Base-by-base conservation (phyloP, 495 filamentous ascomycete species). In the Aspergillus campestris region DNA sequence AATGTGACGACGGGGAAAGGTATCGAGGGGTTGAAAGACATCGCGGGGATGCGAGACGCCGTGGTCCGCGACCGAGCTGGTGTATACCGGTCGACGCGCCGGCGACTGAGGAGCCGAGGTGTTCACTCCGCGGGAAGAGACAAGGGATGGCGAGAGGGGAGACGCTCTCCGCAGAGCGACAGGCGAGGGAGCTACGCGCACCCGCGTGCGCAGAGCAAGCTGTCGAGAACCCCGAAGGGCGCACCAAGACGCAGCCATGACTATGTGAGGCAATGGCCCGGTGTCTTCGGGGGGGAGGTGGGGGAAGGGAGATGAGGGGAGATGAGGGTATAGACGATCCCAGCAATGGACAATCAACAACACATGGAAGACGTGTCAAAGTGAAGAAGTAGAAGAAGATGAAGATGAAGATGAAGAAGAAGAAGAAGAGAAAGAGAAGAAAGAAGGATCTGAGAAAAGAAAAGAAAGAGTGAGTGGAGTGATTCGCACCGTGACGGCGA, bases 1-100 rank as follows among this genome's bases (percentile, higher is more conserved):
- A 67, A 97, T 94, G 59, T 98, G 92, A n/a, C 92, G 81, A 24
- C 83, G 73, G 40, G 85, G 74, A 60, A 98, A 98, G 18, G 80
- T 85, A 66, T 77, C 72, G 47, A 75, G 62, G 35, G 72, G 72
- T 37, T 74, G 69, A 52, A 71, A 70, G 27, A 66, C 44, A 52
- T 72, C 67, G 40, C 57, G 59, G 24, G 67, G 67, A 40, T 70
- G 65, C 29, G 66, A 64, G 27, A 64, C 69, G 14, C 69, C 69
- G 51, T 70, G 67, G 40, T 63, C 69, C 33, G 58, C 48, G 11
- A 69, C 11, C 13, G 69, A 62, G 53, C 65, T 70, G 28, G 67
- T 68, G 39, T 72, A 65, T 7, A 72, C 65, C 31, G 57, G 52
- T 24, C 69, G 62, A 13, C 58, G 59, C n/a, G 62, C 36, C 6